These are phyloP conservation scores for Phaffia rhodozyma DNA, from an alignment of 1,284 basidiomycete genomes.

Conservation along the genomic window DNA sequence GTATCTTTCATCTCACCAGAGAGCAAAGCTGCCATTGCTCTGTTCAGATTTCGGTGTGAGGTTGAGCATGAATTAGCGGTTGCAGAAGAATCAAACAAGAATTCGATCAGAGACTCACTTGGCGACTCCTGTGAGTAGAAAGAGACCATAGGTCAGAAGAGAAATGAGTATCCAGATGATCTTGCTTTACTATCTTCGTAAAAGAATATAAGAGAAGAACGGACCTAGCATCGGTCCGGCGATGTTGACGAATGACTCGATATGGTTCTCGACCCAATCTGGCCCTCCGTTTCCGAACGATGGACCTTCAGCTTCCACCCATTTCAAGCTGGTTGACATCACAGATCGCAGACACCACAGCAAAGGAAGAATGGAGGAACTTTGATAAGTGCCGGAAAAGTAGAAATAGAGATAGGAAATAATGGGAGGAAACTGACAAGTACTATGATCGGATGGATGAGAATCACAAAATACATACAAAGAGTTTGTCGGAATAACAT, in stretches of 20 bases:
- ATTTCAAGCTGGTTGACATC: conserved; percentile 57
- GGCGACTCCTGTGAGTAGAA: neutral
- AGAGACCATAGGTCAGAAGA: neutral
- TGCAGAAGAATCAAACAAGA: conserved; percentile 22
- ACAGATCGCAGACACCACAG: conserved; percentile 5
- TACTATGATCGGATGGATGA: conserved; percentile 22
- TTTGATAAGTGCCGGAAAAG: too few species aligned
- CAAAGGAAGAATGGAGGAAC: neutral
- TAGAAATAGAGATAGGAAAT: neutral
- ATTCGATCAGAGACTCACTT: conserved; percentile 32
- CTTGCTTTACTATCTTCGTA: too few species aligned
- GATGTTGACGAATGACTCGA: conserved; percentile 60
- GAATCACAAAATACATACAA: neutral
- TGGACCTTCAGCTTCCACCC: conserved; percentile 69
- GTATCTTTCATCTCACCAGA: conserved; percentile 94
- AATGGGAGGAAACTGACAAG: conserved; percentile 42
- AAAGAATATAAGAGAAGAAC: neutral
- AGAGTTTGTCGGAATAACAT: neutral
- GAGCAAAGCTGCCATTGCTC: conserved; percentile 90
- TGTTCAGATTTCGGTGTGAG: conserved; percentile 38
- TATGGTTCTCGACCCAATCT: conserved; percentile 75
- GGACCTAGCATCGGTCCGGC: conserved; percentile 66
- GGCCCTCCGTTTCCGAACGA: conserved; percentile 70
- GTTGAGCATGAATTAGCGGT: conserved; percentile 27
- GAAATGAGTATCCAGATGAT: too few species aligned